phyloP scores from a whole-genome alignment of 768 basidiomycete species.

The Tricholoma hemisulphureum region DNA sequence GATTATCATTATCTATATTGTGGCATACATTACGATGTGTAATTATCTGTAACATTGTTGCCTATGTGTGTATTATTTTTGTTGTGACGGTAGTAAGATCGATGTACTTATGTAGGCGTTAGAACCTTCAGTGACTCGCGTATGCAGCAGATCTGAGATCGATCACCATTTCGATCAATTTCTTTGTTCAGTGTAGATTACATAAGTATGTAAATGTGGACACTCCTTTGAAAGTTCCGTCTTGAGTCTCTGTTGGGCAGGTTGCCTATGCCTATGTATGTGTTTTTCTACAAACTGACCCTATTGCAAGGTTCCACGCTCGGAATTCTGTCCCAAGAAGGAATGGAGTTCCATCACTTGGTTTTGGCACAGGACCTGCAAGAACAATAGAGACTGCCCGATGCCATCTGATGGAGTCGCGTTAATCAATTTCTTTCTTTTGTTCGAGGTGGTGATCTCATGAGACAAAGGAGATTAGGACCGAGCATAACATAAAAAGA shows the following conservation, averaged over 20 bases:
- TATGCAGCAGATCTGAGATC: constrained; percentile 12
- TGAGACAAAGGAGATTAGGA: constrained; percentile 30
- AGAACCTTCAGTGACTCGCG: constrained; percentile 3
- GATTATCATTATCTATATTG: background rate
- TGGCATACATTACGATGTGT: too few species aligned
- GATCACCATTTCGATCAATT: constrained; percentile 15
- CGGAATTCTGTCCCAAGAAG: constrained; percentile 3
- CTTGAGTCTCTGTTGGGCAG: background rate
- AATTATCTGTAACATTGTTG: background rate
- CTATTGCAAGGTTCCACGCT: constrained; percentile 3
- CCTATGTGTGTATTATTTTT: background rate
- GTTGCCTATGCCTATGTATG: too few species aligned
- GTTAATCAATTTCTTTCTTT: constrained; percentile 30
- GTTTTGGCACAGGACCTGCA: constrained; percentile 5
- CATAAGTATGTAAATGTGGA: too few species aligned
- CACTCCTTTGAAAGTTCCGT: constrained; percentile 16
- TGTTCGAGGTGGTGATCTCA: constrained; percentile 33
- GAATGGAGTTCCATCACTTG: constrained; percentile 3
- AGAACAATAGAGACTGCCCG: constrained; percentile 23
- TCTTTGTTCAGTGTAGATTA: constrained; percentile 18
- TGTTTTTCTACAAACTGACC: too few species aligned
- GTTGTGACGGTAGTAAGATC: background rate
- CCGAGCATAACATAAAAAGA: constrained; percentile 27
- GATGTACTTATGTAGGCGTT: too few species aligned
- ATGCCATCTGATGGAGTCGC: constrained; percentile 17